phyloP scores from a whole-genome alignment of 2,329 filamentous ascomycete genomes.

The Cordyceps javanica region DNA sequence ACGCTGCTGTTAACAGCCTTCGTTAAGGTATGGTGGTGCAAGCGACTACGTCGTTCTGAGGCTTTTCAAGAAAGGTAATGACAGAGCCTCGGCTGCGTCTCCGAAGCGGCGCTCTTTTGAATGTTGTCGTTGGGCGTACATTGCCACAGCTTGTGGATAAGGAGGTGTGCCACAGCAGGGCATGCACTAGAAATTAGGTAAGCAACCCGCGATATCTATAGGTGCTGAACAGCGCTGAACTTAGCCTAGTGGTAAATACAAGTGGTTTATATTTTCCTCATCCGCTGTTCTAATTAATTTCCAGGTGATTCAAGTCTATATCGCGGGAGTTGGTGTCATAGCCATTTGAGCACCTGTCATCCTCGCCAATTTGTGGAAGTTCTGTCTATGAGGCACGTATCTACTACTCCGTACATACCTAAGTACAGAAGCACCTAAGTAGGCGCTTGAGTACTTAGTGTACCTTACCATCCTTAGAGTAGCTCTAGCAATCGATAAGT shows the following conservation, averaged over 20 bases:
- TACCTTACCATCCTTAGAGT: too few relatives aligned
- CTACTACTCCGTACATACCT: too few relatives aligned
- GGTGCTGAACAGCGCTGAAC: neutral
- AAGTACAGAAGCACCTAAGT: too few relatives aligned
- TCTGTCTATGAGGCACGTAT: too few relatives aligned
- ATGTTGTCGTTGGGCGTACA: conserved; percentile 18
- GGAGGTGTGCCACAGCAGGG: conserved; percentile 20
- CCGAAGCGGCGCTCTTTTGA: conserved; percentile 14
- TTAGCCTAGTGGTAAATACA: too few relatives aligned
- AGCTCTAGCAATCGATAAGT: too few relatives aligned
- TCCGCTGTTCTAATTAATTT: neutral
- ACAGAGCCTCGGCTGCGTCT: neutral
- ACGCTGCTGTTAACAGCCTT: neutral
- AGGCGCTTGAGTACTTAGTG: too few relatives aligned
- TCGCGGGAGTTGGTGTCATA: neutral
- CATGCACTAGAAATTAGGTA: conserved; percentile 13
- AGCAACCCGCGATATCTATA: neutral
- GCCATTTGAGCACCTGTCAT: neutral
- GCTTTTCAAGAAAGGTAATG: neutral
- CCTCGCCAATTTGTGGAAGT: neutral
- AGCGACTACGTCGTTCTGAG: neutral
- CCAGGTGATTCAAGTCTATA: neutral
- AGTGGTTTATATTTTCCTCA: neutral
- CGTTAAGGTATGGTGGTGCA: neutral
- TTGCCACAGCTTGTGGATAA: conserved; percentile 20